These are phyloP conservation scores for Chaetomium sp. DNA, from an alignment of 2,329 filamentous ascomycete genomes.

Conservation along the genomic window DNA sequence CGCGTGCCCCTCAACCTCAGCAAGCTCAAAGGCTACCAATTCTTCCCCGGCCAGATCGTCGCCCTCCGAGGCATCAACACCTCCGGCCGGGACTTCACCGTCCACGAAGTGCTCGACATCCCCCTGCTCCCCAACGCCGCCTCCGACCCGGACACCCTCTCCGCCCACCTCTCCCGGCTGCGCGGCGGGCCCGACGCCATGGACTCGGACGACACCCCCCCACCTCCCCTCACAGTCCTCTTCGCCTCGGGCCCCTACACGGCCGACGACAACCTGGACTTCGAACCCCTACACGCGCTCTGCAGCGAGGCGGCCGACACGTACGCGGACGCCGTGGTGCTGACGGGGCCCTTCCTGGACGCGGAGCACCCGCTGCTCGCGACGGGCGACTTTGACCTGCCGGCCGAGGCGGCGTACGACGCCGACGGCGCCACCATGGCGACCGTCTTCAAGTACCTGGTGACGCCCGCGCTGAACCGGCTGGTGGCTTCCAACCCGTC, in stretches of 20 bases:
- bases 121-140: slow-evolving; percentile 76
- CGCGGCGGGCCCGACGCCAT: slow-evolving; percentile 65
- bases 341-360: slow-evolving; percentile 88
- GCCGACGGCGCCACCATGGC: slow-evolving; percentile 77
- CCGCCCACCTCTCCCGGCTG: slow-evolving; percentile 69
- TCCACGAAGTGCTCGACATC: slow-evolving; percentile 72
- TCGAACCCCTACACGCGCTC: slow-evolving; percentile 80
- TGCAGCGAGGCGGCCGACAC: slow-evolving; percentile 75
- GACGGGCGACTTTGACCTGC: slow-evolving; percentile 75
- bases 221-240: slow-evolving; percentile 72
- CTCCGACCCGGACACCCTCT: slow-evolving; percentile 66
- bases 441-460: slow-evolving; percentile 79
- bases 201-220: slow-evolving; percentile 52
- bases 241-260: slow-evolving; percentile 88
- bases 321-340: slow-evolving; percentile 75
- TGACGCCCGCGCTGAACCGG: slow-evolving; percentile 71
- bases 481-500: slow-evolving; percentile 71
- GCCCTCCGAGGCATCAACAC: slow-evolving; percentile 85
- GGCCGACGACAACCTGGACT: slow-evolving; percentile 87
- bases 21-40: slow-evolving; percentile 68
- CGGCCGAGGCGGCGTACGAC: slow-evolving; percentile 66
- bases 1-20: slow-evolving; percentile 79
- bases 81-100: slow-evolving; percentile 79
- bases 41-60: slow-evolving; percentile 94
- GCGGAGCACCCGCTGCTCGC: slow-evolving; percentile 87